These are phyloP conservation scores for Suillus ampliporus DNA, from an alignment of 768 basidiomycete genomes.

Conservation along the genomic window DNA sequence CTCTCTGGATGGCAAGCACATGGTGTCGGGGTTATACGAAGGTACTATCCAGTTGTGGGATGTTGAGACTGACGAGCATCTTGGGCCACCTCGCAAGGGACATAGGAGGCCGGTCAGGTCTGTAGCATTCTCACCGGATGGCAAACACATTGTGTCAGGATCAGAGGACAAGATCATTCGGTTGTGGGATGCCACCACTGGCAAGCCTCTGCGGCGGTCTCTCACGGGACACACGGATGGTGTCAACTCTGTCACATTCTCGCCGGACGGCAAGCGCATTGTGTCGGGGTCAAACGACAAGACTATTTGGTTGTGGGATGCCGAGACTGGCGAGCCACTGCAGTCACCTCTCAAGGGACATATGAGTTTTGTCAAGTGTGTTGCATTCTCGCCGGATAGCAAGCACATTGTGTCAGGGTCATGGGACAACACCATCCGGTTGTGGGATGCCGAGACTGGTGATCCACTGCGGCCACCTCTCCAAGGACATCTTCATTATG, in stretches of 20 bases:
- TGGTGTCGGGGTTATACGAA: neutral
- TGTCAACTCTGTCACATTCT: too few relatives aligned
- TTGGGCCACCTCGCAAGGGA: too few relatives aligned
- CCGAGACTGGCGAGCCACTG: neutral
- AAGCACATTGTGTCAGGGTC: slow-evolving; percentile 55
- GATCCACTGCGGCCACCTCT: slow-evolving; percentile 15
- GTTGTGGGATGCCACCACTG: too few relatives aligned
- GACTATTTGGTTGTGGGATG: neutral
- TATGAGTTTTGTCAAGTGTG: neutral
- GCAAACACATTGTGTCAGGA: too few relatives aligned
- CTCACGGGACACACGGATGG: too few relatives aligned
- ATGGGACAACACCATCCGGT: slow-evolving; percentile 55
- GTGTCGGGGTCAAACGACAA: too few relatives aligned
- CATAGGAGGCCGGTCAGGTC: too few relatives aligned
- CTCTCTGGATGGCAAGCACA: neutral
- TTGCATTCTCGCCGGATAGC: slow-evolving; percentile 58
- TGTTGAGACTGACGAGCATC: too few relatives aligned
- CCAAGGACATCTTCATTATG: neutral
- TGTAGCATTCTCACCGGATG: too few relatives aligned
- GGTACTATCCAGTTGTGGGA: neutral
- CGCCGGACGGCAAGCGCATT: too few relatives aligned
- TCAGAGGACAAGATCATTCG: too few relatives aligned
- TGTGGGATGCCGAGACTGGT: slow-evolving; percentile 46
- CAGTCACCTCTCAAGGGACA: neutral
- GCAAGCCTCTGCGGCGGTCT: too few relatives aligned